A percentile compares a stretch with the other conserved stretches of the same genome.
Conservation (phyloP, 352 stramenopile species). For the Globisporangium paddicum region DNA sequence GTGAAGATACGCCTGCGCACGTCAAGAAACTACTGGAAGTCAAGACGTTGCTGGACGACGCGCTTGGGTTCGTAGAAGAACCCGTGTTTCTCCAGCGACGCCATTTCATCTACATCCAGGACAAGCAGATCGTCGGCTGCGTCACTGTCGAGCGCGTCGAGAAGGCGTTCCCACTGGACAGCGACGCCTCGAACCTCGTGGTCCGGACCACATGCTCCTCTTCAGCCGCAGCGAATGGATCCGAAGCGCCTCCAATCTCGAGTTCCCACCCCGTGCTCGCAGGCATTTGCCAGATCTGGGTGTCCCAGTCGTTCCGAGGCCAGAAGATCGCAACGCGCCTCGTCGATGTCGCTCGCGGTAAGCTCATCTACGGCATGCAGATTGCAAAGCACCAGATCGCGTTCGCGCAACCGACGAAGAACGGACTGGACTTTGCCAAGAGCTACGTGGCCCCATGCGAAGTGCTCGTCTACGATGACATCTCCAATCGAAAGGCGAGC, state of each 20-base stretch:
- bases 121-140: constrained; percentile 57
- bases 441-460: constrained; percentile 40
- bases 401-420: constrained; percentile 69
- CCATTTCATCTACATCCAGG: constrained; percentile 58
- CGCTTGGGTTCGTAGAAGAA: constrained; percentile 54
- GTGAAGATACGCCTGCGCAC: constrained; percentile 40
- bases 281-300: constrained; percentile 71
- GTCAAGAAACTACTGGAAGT: constrained; percentile 74
- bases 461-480: constrained; percentile 50
- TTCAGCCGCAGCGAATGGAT: neutral
- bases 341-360: constrained; percentile 55
- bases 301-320: constrained; percentile 44
- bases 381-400: constrained; percentile 46
- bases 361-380: constrained; percentile 67
- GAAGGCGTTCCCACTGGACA: constrained; percentile 35
- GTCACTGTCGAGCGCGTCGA: constrained; percentile 51
- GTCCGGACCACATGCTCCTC: neutral
- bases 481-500: neutral
- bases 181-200: constrained; percentile 3
- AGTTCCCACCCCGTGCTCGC: constrained; percentile 20
- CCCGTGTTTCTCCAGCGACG: constrained; percentile 47
- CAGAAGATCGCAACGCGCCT: constrained; percentile 55
- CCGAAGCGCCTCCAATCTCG: neutral
- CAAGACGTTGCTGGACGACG: constrained; percentile 66
- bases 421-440: constrained; percentile 55